Base-by-base conservation (phyloP, 345 rosid species). In the Excoecaria agallocha region DNA sequence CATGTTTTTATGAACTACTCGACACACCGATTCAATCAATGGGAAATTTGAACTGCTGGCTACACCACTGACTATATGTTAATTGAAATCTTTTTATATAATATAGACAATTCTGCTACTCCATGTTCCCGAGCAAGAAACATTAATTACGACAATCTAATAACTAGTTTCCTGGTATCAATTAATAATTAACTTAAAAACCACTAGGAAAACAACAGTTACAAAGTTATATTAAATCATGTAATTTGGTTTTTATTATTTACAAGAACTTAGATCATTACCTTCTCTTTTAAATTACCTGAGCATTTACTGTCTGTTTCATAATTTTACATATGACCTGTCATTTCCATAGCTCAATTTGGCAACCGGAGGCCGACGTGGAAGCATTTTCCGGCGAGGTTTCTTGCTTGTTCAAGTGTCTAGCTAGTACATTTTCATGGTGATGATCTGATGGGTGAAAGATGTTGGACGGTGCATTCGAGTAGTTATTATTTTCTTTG, bases 281-380 rank as follows among this genome's bases (percentile, higher is more conserved):
- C 35, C 45, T 74, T 24, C 39, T 72, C 35, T 45, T 51, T 67
- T 63, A 30, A 15, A 50, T 68, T 64, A 50, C 54, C 69, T 70
- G 37, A 77, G 58, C 45, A 73, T 71, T 80, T 82, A 80, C 70
- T 69, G 77, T 13, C 51, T 61, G 74, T 49, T 73, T 13, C 12
- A 39, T 70, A 43, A 20, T 35, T 37, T 68, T 52, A 24, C 39
- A n/a, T 5, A 24, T 43, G 67, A 41, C 39, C 1, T 58, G 61
- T 60, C 83, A 93, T 85, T 90, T 93, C 99, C 99, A 96, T 48
- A 89, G 88, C 77, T 91, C 93, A 69, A 91, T 85, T 73, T 85
- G 92, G 81, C 89, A 87, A 63, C 86, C 82, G 20, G 95, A 85
- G 75, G 87, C 84, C 20, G 91, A 85, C 6, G 93, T 84, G 9